Conservation (phyloP, 805 yeast genomes). For the Teunomyces stri region DNA sequence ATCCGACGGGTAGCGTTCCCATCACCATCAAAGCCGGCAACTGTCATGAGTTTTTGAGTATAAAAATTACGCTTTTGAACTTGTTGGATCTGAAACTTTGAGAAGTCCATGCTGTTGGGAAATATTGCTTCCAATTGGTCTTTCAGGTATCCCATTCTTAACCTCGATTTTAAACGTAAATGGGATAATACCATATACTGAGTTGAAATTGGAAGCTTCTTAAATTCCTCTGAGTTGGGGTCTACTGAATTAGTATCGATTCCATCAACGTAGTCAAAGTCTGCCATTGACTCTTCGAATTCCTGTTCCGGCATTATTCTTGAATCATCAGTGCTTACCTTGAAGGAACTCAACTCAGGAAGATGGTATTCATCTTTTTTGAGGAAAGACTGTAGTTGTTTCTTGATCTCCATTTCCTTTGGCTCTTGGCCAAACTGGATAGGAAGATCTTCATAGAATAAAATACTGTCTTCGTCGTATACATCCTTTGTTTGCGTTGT, state of each 20-base stretch:
- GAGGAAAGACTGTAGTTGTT: conserved; percentile 29
- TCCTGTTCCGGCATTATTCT: conserved; percentile 76
- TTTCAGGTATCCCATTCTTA: conserved; percentile 92
- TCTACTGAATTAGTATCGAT: conserved; percentile 72
- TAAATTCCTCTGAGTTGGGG: conserved; percentile 78
- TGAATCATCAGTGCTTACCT: conserved; percentile 55
- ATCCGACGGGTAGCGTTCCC: conserved; percentile 52
- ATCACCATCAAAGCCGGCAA: conserved; percentile 72
- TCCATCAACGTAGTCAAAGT: conserved; percentile 57
- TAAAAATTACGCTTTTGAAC: conserved; percentile 88
- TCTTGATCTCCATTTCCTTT: conserved; percentile 6
- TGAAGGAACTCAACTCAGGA: conserved; percentile 63
- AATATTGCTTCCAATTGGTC: conserved; percentile 82
- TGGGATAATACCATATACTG: conserved; percentile 87
- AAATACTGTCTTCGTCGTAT: conserved; percentile 12
- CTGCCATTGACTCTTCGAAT: conserved; percentile 47
- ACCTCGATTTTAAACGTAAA: conserved; percentile 75
- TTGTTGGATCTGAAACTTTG: conserved; percentile 88
- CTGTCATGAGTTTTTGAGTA: conserved; percentile 82
- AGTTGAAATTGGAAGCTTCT: conserved; percentile 72
- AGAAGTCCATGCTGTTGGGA: conserved; percentile 85
- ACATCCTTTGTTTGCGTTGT: conserved; percentile 5
- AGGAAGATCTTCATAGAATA: conserved; percentile 25
- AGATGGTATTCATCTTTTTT: conserved; percentile 81
- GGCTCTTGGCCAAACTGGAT: conserved; percentile 3